Evolutionary conservation across 305 asterid genomes (phyloP).

Genomic region (Rubia peregrina): DNA sequence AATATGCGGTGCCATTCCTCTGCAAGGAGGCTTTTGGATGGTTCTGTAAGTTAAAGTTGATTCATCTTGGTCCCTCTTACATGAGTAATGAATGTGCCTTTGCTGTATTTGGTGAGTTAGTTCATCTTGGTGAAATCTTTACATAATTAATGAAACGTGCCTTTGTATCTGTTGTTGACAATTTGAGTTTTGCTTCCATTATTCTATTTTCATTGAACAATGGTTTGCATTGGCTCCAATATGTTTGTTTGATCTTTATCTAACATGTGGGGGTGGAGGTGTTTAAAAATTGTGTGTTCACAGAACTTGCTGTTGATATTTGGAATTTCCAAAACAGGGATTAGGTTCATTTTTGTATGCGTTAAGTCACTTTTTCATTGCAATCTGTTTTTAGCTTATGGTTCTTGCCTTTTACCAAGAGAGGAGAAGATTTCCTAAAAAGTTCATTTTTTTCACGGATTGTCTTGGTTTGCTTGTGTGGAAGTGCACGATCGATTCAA

Average conservation of each 20-base stretch:
- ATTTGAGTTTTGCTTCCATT: neutral
- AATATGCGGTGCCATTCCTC: constrained; percentile 86
- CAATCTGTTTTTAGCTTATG: neutral
- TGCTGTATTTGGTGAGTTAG: constrained; percentile 44
- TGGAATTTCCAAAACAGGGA: neutral
- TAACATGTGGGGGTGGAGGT: neutral
- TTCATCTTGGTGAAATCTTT: neutral
- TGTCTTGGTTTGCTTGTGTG: neutral
- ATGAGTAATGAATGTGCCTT: neutral
- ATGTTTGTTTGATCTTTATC: neutral
- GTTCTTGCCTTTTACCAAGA: neutral
- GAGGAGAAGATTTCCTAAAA: neutral
- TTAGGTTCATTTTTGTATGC: neutral
- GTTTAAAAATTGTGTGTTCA: no score
- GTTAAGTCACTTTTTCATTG: neutral
- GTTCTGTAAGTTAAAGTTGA: constrained; percentile 50
- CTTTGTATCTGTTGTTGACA: neutral
- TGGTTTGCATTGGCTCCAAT: neutral
- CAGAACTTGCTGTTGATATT: neutral
- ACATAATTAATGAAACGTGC: neutral
- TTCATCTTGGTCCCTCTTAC: neutral
- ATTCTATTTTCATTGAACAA: neutral
- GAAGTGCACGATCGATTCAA: neutral
- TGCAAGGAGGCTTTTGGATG: constrained; percentile 89
- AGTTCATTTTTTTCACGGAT: neutral